Base-by-base conservation (phyloP, 176 grass and related monocot genomes). In the Cenchrus fungigraminus region DNA sequence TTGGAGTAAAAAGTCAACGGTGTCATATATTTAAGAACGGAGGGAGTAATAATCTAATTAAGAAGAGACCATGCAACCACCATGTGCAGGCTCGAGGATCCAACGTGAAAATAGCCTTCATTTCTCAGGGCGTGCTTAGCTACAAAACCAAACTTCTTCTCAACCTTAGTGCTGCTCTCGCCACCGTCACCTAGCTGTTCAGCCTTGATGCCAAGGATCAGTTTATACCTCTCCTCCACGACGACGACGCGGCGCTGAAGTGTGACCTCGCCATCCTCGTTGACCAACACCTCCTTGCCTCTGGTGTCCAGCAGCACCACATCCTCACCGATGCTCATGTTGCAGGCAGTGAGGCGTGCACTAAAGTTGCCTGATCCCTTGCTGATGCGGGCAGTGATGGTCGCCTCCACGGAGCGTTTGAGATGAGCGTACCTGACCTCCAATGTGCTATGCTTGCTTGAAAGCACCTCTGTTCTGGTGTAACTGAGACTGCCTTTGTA, bases 401-500 rank as follows among this genome's bases (percentile, higher is more conserved):
- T 82, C 2, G 80, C 80, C 42, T 82, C 80, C 1, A 82, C 14
- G 6, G 67, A 9, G 15, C 56, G 12, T 6, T 14, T 68, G n/a
- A 82, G n/a, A 59, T 82, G 79, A 0, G 79, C 66, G 5, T 71
- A 71, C 66, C 9, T 71, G 51, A 71, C 8, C 66, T 71, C 51
- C 9, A 71, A 22, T 9, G 19, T 46, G 79, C 37, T 46, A 20
- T 45, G 7, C n/a, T 71, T 22, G 5, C 22, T 12, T 57, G 52
- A 22, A 42, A 71, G n/a, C 66, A 70, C 7, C 15, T 58, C 4
- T 45, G 51, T 82, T 44, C 0, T 45, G 34, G 34, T 32, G 1
- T 82, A 82, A 13, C 79, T 82, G 4, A 51, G 32, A 20, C 56
- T 44, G 12, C 19, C 13, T 17, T 0, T 2, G 19, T 81, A 34